phyloP scores from a whole-genome alignment of 2,329 filamentous ascomycete species.

The Penicillium sp. region DNA sequence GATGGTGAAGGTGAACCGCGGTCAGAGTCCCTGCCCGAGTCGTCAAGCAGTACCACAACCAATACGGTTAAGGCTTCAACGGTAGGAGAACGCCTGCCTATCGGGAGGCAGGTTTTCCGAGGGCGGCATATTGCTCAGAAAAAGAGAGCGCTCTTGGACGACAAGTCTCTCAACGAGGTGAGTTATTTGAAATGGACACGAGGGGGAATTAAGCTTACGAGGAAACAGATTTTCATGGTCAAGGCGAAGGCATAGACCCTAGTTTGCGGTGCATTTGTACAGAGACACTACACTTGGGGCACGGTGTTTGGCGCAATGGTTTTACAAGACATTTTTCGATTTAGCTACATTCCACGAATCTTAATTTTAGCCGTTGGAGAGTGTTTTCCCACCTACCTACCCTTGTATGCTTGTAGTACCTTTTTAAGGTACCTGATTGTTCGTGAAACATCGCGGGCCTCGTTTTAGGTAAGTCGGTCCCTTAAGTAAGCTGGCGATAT shows the following conservation, averaged over 20 bases:
- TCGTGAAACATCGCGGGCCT: too few species aligned
- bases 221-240: conserved; percentile 25
- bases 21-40: conserved; percentile 1
- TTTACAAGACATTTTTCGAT: background rate
- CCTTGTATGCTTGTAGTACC: background rate
- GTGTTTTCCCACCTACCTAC: background rate
- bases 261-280: conserved; percentile 5
- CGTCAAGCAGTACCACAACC: conserved; percentile 31
- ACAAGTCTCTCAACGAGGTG: conserved; percentile 82
- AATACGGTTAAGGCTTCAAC: conserved; percentile 45
- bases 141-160: conserved; percentile 75
- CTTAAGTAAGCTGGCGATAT: too few species aligned
- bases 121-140: conserved; percentile 87
- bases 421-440: too few species aligned
- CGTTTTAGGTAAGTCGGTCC: too few species aligned
- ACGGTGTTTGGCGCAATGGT: background rate
- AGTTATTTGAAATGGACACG: conserved; percentile 21
- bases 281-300: background rate
- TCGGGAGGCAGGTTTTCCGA: conserved; percentile 69
- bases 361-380: background rate
- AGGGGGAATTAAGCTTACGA: conserved; percentile 3
- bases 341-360: background rate
- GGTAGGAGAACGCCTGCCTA: conserved; percentile 47
- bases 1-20: conserved; percentile 24
- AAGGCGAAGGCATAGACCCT: conserved; percentile 17